A percentile compares a stretch with the other conserved stretches of the same genome.
Evolutionary conservation across 768 basidiomycete species (phyloP).

Genomic region (Podaxis sp.): DNA sequence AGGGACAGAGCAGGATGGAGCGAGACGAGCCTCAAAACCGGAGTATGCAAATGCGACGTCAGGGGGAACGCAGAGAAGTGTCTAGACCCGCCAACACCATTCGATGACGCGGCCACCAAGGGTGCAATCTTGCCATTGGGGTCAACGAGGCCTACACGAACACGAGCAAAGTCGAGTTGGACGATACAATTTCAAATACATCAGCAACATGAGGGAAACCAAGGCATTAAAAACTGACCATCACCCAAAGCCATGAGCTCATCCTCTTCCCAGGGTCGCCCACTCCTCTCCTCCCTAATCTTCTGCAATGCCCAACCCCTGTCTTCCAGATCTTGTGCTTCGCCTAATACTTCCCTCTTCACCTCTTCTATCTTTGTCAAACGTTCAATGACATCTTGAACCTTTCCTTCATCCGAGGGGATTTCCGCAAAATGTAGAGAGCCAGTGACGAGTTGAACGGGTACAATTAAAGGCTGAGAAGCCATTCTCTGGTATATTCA

Average conservation of each 20-base stretch:
- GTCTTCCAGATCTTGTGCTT: conserved; percentile 41
- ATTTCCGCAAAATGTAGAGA: conserved; percentile 64
- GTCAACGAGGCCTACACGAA: conserved; percentile 46
- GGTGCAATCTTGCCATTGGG: conserved; percentile 47
- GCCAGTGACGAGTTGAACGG: conserved; percentile 56
- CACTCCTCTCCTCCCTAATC: conserved; percentile 55
- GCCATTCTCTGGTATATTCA: conserved; percentile 15
- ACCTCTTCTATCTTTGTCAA: conserved; percentile 49
- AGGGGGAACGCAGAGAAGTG: conserved; percentile 72
- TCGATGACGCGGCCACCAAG: conserved; percentile 40
- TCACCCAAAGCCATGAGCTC: conserved; percentile 65
- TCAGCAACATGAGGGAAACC: neutral
- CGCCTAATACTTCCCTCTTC: conserved; percentile 50
- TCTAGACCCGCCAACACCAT: conserved; percentile 32
- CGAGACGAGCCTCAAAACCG: conserved; percentile 70
- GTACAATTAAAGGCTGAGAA: conserved; percentile 41
- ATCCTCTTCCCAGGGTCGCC: conserved; percentile 68
- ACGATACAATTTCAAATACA: neutral
- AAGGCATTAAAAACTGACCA: conserved; percentile 38
- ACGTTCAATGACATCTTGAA: conserved; percentile 56
- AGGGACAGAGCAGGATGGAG: conserved; percentile 59
- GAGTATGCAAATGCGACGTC: conserved; percentile 64
- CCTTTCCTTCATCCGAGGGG: conserved; percentile 43
- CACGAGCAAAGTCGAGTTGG: neutral
- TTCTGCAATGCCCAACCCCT: conserved; percentile 69